Base-by-base conservation (phyloP, 176 grass and related monocot genomes). In the Stipa capillata region DNA sequence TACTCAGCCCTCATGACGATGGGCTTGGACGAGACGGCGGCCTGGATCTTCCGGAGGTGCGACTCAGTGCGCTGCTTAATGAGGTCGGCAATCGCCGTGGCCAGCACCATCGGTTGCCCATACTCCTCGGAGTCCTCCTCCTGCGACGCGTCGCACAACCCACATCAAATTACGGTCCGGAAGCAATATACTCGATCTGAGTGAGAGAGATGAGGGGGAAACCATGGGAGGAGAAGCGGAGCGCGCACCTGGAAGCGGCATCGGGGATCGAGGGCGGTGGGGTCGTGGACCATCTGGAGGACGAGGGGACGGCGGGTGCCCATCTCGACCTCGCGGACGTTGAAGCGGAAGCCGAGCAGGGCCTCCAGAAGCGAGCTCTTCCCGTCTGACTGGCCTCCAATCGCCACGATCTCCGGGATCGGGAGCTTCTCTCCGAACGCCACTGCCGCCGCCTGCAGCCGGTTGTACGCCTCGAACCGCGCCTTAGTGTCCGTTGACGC, bases 1-100 rank as follows among this genome's bases (percentile, higher is more conserved):
- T 99, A 99, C 88, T 99, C 97, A 0, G 90, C 97, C 91, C 90
- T 83, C 97, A 99, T 96, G 34, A 99, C 92, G 77, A 99, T 99
- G 14, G 97, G 90, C 58, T 99, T 99, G 8, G 97, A 58, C 52
- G 97, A 99, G 33, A 99, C 97, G 3, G 97, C 84, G 68, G 88
- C 86, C 58, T 91, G 92, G 81, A 93, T 44, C 39, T 81, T 88
- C 90, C 84, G 79, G 14, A 99, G 84, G 72, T 96, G 97, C 3
- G 86, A 53, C 24, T 99, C 97, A 1, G 97, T 99, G 79, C 97
- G 78, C 59, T 94, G 89, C 88, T 83, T 96, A 61, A 96, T 93
- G 78, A 99, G 54, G 68, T 99, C 97, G 13, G 97, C 97, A 36
- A 96, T 86, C 8, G 97, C 90, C 39, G 97, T 77, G 29, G 92